These are phyloP conservation scores for Macadamia integrifolia DNA, from an alignment of 164 flowering plant genomes.

Conservation along the genomic window DNA sequence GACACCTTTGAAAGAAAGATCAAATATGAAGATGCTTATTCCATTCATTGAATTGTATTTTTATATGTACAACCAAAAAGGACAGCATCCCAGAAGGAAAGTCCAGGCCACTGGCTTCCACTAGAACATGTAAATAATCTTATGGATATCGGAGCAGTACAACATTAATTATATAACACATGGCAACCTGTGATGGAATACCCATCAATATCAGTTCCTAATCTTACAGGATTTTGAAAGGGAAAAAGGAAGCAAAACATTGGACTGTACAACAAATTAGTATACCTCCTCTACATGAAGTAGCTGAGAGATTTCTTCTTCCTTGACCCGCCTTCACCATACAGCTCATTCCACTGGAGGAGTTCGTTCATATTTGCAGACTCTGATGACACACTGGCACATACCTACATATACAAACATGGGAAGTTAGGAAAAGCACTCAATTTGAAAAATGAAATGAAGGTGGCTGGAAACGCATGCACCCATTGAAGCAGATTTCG, in stretches of 20 bases:
- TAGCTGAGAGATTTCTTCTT: constrained; percentile 64
- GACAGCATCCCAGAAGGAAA: background rate
- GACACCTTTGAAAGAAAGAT: too few relatives aligned
- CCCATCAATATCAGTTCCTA: constrained; percentile 15
- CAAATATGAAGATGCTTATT: background rate
- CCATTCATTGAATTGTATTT: background rate
- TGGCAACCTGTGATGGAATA: constrained; percentile 15
- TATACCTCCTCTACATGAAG: constrained; percentile 57
- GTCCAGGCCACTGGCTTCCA: constrained; percentile 5
- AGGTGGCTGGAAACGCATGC: too few relatives aligned
- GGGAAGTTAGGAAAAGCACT: too few relatives aligned
- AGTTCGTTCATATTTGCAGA: constrained; percentile 75
- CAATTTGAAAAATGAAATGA: too few relatives aligned
- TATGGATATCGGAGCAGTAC: background rate
- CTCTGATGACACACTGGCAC: constrained; percentile 82
- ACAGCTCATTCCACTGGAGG: constrained; percentile 70
- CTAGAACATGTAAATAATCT: background rate
- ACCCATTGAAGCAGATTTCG: too few relatives aligned
- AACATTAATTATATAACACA: constrained; percentile 12
- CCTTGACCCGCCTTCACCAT: constrained; percentile 89
- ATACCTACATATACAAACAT: constrained; percentile 27
- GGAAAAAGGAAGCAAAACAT: constrained; percentile 3
- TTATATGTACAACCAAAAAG: background rate
- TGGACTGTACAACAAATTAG: constrained; percentile 34
- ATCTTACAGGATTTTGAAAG: background rate